Evolutionary conservation across 129 eudicot species (phyloP), one percentile per base, ranked within the genome.

Genomic region (Artemisia tridentata): DNA sequence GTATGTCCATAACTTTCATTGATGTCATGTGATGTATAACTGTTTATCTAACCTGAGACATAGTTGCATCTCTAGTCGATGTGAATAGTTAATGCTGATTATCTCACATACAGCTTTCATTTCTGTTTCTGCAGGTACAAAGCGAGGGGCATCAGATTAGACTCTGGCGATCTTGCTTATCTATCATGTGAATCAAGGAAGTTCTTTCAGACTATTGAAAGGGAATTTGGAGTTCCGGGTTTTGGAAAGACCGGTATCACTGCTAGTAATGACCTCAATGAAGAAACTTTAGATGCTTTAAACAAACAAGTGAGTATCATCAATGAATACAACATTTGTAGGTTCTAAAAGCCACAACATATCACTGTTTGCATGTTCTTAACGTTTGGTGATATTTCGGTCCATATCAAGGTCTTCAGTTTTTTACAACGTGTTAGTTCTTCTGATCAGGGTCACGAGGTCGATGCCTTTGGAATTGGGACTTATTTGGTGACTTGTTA

Each of bases 101-200:
- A 54, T 10, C 64, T 41, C 47, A n/a, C 51, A 15, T 46, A 8
- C 13, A 20, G 38, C 7, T 29, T 51, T 79, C 15, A 15, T 25
- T 14, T 61, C 14, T 56, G 21, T 65, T 23, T 72, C 3, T 82
- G 77, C 85, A 93, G 99, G 83, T 93, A 93, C 34, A 93, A 87
- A 80, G 99, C 99, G 59, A 51, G 72, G 56, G 99, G 99, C 63
- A 84, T 93, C 63, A 84, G 99, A 71, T 67, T 93, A 68, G 99
- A 93, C 76, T 93, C 99, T 5, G 99, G 99, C 56, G 99, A 93
- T 78, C 97, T 93, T 78, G 95, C 99, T 11, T 93, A 93, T 78
- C 78, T 85, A 67, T 93, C 99, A 51, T 85, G 96, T 77, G 96
- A 93, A 73, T 77, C 91, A 18, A 88, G 99, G 29, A 90, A 90